Evolutionary conservation across 805 yeast species (phyloP), one percentile per base, ranked within the genome.

Genomic region (Candida tallmaniae): DNA sequence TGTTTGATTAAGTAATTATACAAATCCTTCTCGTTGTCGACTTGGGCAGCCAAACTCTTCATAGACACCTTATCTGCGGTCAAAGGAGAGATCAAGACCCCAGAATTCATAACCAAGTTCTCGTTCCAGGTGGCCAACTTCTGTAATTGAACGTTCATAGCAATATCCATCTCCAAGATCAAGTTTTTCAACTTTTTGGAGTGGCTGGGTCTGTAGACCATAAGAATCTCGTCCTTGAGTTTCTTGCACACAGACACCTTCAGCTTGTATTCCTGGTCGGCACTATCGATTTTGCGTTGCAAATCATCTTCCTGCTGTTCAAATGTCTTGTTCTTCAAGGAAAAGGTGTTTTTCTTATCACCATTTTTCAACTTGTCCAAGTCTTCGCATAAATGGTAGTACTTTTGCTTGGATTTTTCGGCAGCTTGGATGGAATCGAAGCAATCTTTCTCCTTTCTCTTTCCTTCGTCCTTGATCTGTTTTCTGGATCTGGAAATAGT

Each of bases 271-370:
- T 93, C 98, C 35, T 75, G 72, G 57, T 93, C 97, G 0, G 97
- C 94, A 35, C 68, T 60, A 45, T 82, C 85, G 30, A 93, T 85
- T 52, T 90, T 89, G 35, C 80, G 65, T 41, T 74, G 78, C 13
- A 90, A 65, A 32, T 89, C 96, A 52, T 90, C 97, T 53, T 93
- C 97, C 53, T 81, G 84, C 60, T 90, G 97, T 34, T 80, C 82
- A 1, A 83, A 78, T 0, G 88, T 79, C 45, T 81, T 82, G 26
- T 85, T 75, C 52, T 85, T 85, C 53, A 93, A 71, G 2, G 90
- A 77, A 33, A 89, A 79, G 42, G 83, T 82, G 47, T 86, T 86
- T 57, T 83, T 85, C 8, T 24, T 24, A 53, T 90, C 97, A 0
- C 85, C 73, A 27, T 78, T 71, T 51, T 82, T 78, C 28, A 88